A percentile compares a stretch with the other conserved stretches of the same genome.
These are phyloP conservation scores for Gossypium australe DNA, from an alignment of 345 rosid species.

Conservation along the genomic window DNA sequence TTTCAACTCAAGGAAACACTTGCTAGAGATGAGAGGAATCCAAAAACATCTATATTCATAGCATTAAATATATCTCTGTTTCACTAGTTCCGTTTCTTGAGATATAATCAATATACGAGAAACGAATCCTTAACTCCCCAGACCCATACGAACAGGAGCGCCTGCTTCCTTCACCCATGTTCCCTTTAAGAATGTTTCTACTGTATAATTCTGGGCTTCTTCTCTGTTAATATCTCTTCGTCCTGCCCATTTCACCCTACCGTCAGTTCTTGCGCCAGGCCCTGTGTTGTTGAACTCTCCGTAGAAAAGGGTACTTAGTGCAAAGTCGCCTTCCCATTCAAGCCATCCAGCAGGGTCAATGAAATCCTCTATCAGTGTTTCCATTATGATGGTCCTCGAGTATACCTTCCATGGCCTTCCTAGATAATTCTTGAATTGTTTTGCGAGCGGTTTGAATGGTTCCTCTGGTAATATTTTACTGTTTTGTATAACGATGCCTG, in stretches of 20 bases:
- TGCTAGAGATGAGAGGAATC: neutral
- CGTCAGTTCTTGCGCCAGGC: constrained; percentile 35
- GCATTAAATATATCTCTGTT: neutral
- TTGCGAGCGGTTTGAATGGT: constrained; percentile 35
- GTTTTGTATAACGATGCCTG: constrained; percentile 73
- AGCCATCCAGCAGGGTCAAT: constrained; percentile 76
- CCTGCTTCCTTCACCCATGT: constrained; percentile 42
- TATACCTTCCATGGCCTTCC: constrained; percentile 74
- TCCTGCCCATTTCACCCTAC: constrained; percentile 78
- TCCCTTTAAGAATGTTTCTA: constrained; percentile 50
- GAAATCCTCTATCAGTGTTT: constrained; percentile 53
- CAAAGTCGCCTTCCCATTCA: constrained; percentile 51
- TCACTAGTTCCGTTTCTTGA: neutral
- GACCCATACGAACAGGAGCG: constrained; percentile 29
- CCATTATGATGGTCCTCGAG: constrained; percentile 73
- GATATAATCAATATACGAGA: neutral
- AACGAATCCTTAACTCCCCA: neutral
- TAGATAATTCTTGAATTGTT: constrained; percentile 47
- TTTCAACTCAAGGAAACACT: neutral
- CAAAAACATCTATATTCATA: neutral
- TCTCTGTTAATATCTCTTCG: constrained; percentile 36
- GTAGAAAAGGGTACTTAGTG: constrained; percentile 46
- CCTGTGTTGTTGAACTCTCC: constrained; percentile 71
- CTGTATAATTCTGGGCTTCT: constrained; percentile 56
- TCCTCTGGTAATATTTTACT: constrained; percentile 48